Conservation (phyloP, 306 rosid genomes). For the Citrullus mucosospermus region DNA sequence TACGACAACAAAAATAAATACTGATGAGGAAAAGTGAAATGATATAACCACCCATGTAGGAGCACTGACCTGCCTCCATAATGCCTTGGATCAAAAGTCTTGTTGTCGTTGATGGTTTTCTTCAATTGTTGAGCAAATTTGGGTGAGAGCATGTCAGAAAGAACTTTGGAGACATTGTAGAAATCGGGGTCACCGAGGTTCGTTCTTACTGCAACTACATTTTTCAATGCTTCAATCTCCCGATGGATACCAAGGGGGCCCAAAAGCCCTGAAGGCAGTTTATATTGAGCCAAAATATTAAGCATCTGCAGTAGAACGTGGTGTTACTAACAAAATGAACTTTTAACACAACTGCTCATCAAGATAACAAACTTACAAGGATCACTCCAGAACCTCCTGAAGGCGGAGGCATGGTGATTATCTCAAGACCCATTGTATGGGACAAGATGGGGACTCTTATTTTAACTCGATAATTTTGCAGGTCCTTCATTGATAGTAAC, state of each 20-base stretch:
- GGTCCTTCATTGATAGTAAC: conserved; percentile 41
- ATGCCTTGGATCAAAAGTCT: conserved; percentile 46
- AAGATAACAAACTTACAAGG: conserved; percentile 33
- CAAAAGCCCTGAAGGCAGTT: conserved; percentile 41
- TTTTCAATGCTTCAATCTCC: conserved; percentile 69
- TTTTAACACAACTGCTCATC: background rate
- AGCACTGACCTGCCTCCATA: conserved; percentile 61
- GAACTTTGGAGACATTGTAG: conserved; percentile 38
- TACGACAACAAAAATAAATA: background rate
- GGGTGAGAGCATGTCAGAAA: conserved; percentile 67
- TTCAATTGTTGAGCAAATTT: conserved; percentile 46
- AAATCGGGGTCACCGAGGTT: conserved; percentile 85
- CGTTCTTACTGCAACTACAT: conserved; percentile 60
- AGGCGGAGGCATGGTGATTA: conserved; percentile 79
- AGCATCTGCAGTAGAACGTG: conserved; percentile 37
- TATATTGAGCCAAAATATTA: conserved; percentile 58
- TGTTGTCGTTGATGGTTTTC: conserved; percentile 48
- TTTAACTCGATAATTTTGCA: conserved; percentile 37
- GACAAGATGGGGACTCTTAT: conserved; percentile 30
- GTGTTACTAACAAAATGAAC: background rate
- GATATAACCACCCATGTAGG: background rate
- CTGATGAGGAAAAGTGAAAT: background rate
- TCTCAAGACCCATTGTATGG: conserved; percentile 33
- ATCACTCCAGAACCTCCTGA: conserved; percentile 78
- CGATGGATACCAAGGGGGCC: conserved; percentile 66